These are phyloP conservation scores for Lachnellula arida DNA, from an alignment of 2,329 filamentous ascomycete species.

Conservation along the genomic window DNA sequence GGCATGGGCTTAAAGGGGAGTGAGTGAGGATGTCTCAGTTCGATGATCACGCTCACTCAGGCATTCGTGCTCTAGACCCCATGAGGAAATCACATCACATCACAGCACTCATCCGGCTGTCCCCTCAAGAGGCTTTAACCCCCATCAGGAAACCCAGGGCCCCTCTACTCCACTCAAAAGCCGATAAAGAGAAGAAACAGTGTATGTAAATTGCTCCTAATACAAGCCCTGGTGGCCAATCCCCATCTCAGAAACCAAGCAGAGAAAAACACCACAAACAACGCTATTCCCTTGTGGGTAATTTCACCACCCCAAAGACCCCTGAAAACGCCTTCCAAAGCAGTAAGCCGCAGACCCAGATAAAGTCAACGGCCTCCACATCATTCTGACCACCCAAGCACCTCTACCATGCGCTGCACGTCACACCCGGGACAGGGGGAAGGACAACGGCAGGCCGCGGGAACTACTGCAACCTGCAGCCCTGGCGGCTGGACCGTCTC, in stretches of 20 bases:
- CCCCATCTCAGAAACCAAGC: too few relatives aligned
- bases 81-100: background rate
- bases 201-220: too few relatives aligned
- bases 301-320: background rate
- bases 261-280: background rate
- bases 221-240: too few relatives aligned
- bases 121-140: background rate
- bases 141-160: background rate
- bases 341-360: background rate
- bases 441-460: background rate
- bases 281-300: background rate
- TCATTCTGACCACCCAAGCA: background rate
- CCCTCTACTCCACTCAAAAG: background rate
- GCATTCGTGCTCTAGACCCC: background rate
- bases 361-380: too few relatives aligned
- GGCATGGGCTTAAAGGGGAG: background rate
- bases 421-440: background rate
- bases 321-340: background rate
- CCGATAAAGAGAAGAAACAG: too few relatives aligned
- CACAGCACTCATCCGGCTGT: too few relatives aligned
- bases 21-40: background rate
- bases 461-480: background rate
- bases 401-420: background rate
- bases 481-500: background rate
- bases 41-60: background rate